Conservation (phyloP, 1,139 yeast species). For the Taphrina pruni region DNA sequence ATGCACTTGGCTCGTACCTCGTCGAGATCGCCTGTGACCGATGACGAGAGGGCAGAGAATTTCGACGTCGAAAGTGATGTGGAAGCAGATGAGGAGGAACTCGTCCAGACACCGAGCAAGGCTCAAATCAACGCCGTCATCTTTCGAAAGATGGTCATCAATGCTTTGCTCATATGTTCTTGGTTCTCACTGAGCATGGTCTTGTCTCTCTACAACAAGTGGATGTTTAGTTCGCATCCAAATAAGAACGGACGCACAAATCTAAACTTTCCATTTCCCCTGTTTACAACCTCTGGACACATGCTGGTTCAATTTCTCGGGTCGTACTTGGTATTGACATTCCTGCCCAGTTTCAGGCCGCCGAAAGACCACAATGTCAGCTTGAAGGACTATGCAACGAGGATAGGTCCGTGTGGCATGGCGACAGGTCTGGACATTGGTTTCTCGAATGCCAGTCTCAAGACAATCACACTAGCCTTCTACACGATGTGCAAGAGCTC, state of each 20-base stretch:
- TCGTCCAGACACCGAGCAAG: slow-evolving; percentile 19
- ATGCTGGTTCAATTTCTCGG: slow-evolving; percentile 70
- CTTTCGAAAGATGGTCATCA: slow-evolving; percentile 16
- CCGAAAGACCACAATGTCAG: slow-evolving; percentile 46
- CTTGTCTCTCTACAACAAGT: slow-evolving; percentile 71
- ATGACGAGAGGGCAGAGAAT: background rate
- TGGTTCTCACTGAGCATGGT: slow-evolving; percentile 46
- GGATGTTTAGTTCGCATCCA: slow-evolving; percentile 50
- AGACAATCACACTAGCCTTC: slow-evolving; percentile 76
- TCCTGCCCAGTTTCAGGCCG: slow-evolving; percentile 61
- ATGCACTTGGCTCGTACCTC: slow-evolving; percentile 12
- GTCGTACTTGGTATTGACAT: slow-evolving; percentile 56
- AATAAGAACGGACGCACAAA: slow-evolving; percentile 79
- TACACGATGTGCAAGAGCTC: slow-evolving; percentile 94
- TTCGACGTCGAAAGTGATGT: slow-evolving; percentile 9
- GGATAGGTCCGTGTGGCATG: slow-evolving; percentile 80
- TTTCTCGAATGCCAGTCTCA: slow-evolving; percentile 80
- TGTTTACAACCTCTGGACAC: slow-evolving; percentile 77
- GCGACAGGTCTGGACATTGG: slow-evolving; percentile 96
- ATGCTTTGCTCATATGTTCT: slow-evolving; percentile 15
- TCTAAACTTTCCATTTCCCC: slow-evolving; percentile 78
- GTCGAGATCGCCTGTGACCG: background rate
- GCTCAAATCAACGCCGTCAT: slow-evolving; percentile 32
- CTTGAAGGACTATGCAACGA: slow-evolving; percentile 50
- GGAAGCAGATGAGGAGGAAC: slow-evolving; percentile 3